Percentiles rank a stretch among this genome's conserved stretches.
Conservation (phyloP, 2,329 filamentous ascomycete species). For the Trichoderma koningiopsis region DNA sequence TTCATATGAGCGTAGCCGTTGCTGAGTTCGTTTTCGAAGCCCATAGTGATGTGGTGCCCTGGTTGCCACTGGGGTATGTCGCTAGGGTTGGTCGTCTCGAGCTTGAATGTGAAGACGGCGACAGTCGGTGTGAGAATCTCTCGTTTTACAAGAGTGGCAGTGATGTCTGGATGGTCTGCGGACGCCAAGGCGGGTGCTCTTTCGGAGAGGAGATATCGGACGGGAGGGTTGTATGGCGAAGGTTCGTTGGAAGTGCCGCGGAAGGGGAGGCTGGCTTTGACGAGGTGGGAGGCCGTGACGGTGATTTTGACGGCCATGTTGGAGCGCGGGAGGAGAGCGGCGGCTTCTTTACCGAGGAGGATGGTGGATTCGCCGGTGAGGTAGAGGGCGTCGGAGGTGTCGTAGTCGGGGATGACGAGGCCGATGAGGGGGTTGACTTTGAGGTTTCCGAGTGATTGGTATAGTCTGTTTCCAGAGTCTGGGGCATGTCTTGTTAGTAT, state of each 20-base stretch:
- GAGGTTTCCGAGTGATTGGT: slow-evolving; percentile 82
- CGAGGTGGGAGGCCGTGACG: slow-evolving; percentile 62
- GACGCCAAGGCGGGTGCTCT: slow-evolving; percentile 33
- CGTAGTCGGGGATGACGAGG: slow-evolving; percentile 72
- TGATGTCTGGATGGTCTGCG: slow-evolving; percentile 30
- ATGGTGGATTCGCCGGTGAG: slow-evolving; percentile 69
- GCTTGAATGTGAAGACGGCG: slow-evolving; percentile 60
- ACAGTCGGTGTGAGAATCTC: slow-evolving; percentile 66
- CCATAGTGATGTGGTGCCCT: slow-evolving; percentile 77
- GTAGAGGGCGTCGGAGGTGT: slow-evolving; percentile 72
- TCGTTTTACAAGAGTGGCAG: slow-evolving; percentile 61
- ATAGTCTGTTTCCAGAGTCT: slow-evolving; percentile 78
- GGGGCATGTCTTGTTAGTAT: neutral
- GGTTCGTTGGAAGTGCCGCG: slow-evolving; percentile 59
- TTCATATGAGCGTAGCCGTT: slow-evolving; percentile 81
- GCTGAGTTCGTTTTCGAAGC: slow-evolving; percentile 70
- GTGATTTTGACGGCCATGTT: slow-evolving; percentile 73
- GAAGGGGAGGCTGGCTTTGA: slow-evolving; percentile 68
- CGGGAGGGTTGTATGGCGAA: slow-evolving; percentile 78
- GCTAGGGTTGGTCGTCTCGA: slow-evolving; percentile 32
- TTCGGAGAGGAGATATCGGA: slow-evolving; percentile 67
- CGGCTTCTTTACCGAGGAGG: slow-evolving; percentile 65
- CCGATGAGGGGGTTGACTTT: slow-evolving; percentile 67
- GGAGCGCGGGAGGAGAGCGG: slow-evolving; percentile 63
- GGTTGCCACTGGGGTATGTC: slow-evolving; percentile 54